Conservation (phyloP, 768 basidiomycete species). For the Mycena amicta region DNA sequence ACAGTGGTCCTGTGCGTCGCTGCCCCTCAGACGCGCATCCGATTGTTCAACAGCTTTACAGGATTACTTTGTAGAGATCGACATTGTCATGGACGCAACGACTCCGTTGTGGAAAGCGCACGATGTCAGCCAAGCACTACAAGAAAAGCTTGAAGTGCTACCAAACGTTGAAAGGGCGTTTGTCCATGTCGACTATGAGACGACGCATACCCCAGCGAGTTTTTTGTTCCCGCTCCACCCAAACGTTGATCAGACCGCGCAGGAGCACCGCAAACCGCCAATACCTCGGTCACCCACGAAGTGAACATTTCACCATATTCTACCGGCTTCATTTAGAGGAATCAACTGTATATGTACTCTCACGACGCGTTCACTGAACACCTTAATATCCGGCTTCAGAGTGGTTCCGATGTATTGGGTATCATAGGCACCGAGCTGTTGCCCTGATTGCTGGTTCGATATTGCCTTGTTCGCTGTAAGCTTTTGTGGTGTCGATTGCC, state of each 20-base stretch:
- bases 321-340: too few relatives aligned
- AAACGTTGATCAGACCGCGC: slow-evolving; percentile 1
- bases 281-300: slow-evolving; percentile 26
- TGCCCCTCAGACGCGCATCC: too few relatives aligned
- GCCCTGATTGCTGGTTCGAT: too few relatives aligned
- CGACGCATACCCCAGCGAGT: slow-evolving; percentile 66
- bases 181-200: slow-evolving; percentile 94
- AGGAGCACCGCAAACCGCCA: slow-evolving; percentile 54
- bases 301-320: too few relatives aligned
- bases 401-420: too few relatives aligned
- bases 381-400: too few relatives aligned
- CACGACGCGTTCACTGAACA: too few relatives aligned
- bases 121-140: slow-evolving; percentile 80
- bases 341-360: too few relatives aligned
- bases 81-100: slow-evolving; percentile 88
- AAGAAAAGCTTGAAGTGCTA: slow-evolving; percentile 86
- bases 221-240: neutral
- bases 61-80: slow-evolving; percentile 94
- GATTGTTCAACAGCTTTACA: slow-evolving; percentile 27
- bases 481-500: too few relatives aligned
- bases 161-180: slow-evolving; percentile 93
- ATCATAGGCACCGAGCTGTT: too few relatives aligned
- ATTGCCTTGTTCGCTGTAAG: too few relatives aligned
- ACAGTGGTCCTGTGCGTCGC: slow-evolving; percentile 73
- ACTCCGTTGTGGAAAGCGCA: slow-evolving; percentile 91